Evolutionary conservation across 116 monocot species (phyloP).

Genomic region (Papilionanthe hybrid): DNA sequence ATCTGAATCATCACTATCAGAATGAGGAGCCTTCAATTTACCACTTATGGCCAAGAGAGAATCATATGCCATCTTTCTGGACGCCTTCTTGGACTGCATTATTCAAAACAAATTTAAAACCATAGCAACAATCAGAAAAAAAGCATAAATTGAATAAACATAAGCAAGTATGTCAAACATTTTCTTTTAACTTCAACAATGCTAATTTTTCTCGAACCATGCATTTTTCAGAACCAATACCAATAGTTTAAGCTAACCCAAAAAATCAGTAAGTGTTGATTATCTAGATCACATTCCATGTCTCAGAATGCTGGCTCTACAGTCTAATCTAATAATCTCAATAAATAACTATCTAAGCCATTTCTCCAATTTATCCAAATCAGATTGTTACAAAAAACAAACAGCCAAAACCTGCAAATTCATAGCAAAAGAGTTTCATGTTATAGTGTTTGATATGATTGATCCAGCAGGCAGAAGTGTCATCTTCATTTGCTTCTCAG

Average conservation of each 20-base stretch:
- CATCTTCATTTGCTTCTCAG: background rate
- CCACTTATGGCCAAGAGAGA: slow-evolving; percentile 42
- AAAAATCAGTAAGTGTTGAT: background rate
- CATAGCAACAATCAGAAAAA: background rate
- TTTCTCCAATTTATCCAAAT: background rate
- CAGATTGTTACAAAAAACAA: background rate
- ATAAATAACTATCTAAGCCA: background rate
- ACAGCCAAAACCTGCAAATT: background rate
- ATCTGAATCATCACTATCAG: slow-evolving; percentile 34
- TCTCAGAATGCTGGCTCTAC: background rate
- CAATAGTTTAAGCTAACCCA: background rate
- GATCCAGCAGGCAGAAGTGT: background rate
- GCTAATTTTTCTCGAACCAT: background rate
- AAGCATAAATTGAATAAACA: background rate
- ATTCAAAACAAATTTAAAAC: background rate
- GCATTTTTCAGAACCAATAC: background rate
- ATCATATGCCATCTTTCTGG: slow-evolving; percentile 83
- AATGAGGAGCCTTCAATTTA: slow-evolving; percentile 47
- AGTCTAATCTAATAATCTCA: background rate
- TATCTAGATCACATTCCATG: background rate
- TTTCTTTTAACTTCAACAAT: background rate
- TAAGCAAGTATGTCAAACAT: background rate
- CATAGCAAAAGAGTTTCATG: background rate
- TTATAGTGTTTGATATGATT: background rate
- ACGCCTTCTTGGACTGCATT: slow-evolving; percentile 76